Evolutionary conservation across 2,329 filamentous ascomycete species (phyloP), one percentile per base, ranked within the genome.

Genomic region (Neonectria punicea): DNA sequence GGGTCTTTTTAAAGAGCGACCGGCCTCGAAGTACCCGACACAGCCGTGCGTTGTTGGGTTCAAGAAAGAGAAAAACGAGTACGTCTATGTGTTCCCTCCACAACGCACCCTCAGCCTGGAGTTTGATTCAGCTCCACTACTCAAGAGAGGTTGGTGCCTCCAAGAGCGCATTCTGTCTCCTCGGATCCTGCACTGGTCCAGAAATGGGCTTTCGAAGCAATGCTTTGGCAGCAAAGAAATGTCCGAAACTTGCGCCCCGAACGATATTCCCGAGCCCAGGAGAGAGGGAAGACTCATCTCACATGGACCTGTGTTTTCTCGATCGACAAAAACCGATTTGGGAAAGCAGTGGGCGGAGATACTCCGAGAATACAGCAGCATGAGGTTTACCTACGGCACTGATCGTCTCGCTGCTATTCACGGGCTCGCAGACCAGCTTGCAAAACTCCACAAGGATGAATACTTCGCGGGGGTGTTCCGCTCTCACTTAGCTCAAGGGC

Each of bases 81-180:
- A 51, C 18, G n/a, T 34, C 14, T 18, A 30, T 5, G 25, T 51
- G 28, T 30, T 32, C 7, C 25, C 30, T 20, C 50, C 50, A 18
- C 30, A 34, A 5, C 28, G 28, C 28, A 20, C 14, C 25, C 9
- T 32, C 13, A 30, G n/a, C 28, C 22, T 30, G 16, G 47, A 51
- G 16, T 14, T 51, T 11, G 47, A 28, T 10, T 16, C 14, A 16
- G 22, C 22, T n/a, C 50, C 50, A 7, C 30, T 53, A 6, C 11
- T 53, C 89, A 80, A 16, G 2, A 36, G 50, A 10, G 49, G 46
- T 4, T 60, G 50, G 58, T 92, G 39, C 25, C 22, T 46, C 25
- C 58, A 60, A 18, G 58, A 60, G n/a, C 25, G 25, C 20, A 3
- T 54, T n/a, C 50, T 61, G 0, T 34, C 58, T 9, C 34, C 34